Conservation (phyloP, 257 asterid genomes). For the Lantana camara region DNA sequence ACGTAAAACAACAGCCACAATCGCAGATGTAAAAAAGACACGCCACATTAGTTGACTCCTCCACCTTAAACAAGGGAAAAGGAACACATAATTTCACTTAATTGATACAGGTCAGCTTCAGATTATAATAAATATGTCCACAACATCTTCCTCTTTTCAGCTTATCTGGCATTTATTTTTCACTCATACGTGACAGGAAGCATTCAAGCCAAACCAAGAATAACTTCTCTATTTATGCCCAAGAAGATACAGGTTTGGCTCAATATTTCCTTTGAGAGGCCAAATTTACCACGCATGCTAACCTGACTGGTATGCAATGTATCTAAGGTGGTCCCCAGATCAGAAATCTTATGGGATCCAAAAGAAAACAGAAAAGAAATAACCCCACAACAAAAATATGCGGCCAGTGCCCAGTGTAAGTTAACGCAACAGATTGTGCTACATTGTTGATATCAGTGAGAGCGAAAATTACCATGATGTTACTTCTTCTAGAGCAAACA, state of each 20-base stretch:
- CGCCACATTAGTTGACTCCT: constrained; percentile 99
- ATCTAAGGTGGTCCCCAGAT: constrained; percentile 7
- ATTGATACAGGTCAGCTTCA: constrained; percentile 6
- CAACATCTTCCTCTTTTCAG: neutral
- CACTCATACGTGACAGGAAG: constrained; percentile 1
- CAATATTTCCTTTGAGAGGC: constrained; percentile 13
- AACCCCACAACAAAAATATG: too few species aligned
- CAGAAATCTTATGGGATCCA: neutral
- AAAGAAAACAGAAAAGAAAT: constrained; percentile 17
- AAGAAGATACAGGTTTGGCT: neutral
- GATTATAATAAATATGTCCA: neutral
- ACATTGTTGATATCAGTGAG: constrained; percentile 14
- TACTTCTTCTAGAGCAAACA: constrained; percentile 97
- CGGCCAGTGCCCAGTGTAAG: neutral
- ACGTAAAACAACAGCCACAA: constrained; percentile 96
- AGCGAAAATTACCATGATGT: constrained; percentile 81
- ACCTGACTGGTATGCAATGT: neutral
- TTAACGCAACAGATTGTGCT: neutral
- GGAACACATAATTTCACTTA: constrained; percentile 17
- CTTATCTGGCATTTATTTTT: constrained; percentile 6
- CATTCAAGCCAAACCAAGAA: constrained; percentile 3
- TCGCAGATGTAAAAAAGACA: constrained; percentile 96
- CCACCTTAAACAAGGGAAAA: constrained; percentile 70
- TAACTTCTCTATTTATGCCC: neutral
- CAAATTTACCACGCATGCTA: neutral